Percentiles rank a stretch among this genome's conserved stretches.
Evolutionary conservation across 129 eudicot genomes (phyloP).

Genomic region (Flaveria sonorensis): DNA sequence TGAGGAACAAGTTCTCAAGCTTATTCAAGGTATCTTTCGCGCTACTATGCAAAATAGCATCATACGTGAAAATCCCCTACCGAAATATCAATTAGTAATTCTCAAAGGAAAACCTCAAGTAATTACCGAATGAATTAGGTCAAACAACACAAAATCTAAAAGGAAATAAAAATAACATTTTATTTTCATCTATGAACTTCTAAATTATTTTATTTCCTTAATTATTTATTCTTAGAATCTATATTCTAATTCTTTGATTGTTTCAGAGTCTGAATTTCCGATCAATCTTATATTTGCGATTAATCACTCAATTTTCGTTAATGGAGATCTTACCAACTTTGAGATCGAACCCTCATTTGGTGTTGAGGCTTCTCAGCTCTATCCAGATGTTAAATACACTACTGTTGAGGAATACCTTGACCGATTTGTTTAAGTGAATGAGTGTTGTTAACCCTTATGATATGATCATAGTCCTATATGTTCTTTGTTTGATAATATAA

Average conservation of each 20-base stretch:
- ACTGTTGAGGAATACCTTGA: slow-evolving; percentile 69
- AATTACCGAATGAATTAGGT: no score
- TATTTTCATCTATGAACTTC: no score
- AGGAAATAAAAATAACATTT: no score
- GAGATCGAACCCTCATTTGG: slow-evolving; percentile 63
- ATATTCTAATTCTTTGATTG: not conserved
- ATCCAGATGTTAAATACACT: slow-evolving; percentile 80
- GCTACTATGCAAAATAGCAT: no score
- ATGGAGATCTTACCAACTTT: slow-evolving; percentile 68
- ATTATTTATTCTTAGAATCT: not conserved
- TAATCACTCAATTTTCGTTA: slow-evolving; percentile 62
- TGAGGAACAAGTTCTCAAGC: slow-evolving; percentile 61
- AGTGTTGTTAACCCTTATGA: not conserved
- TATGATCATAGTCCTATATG: not conserved
- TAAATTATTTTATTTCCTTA: not conserved
- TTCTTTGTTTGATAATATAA: not conserved
- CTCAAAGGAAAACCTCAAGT: no score
- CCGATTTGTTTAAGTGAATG: slow-evolving; percentile 48
- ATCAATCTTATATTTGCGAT: slow-evolving; percentile 45
- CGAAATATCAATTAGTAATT: no score
- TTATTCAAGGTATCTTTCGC: slow-evolving; percentile 48
- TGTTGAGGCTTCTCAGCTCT: slow-evolving; percentile 80
- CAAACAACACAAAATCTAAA: not conserved
- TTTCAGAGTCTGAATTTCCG: slow-evolving; percentile 56
- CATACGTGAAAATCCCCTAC: no score